Conservation (phyloP, 2,329 filamentous ascomycete genomes). For the Triangularia setosa region DNA sequence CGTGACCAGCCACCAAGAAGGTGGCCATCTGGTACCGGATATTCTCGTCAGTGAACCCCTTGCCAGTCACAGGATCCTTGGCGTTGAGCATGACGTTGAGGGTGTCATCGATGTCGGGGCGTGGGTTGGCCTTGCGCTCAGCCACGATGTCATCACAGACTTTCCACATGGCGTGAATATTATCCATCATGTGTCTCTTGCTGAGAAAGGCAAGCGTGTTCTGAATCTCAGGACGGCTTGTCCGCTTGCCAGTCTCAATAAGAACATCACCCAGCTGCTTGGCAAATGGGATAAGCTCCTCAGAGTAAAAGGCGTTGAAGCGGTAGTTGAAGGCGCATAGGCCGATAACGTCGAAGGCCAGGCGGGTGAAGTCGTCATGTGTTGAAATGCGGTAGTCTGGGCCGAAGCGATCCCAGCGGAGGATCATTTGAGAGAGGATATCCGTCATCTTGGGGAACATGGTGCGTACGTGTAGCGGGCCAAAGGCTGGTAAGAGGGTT, state of each 20-base stretch:
- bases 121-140: constrained; percentile 17
- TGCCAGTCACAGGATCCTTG: constrained; percentile 21
- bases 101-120: constrained; percentile 18
- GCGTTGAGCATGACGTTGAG: constrained; percentile 19
- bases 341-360: constrained; percentile 23
- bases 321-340: constrained; percentile 21
- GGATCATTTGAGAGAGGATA: constrained; percentile 21
- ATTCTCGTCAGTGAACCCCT: constrained; percentile 20
- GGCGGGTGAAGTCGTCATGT: constrained; percentile 20
- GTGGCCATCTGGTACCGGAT: constrained; percentile 21
- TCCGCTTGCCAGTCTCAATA: constrained; percentile 17
- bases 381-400: constrained; percentile 17
- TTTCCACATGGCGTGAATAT: constrained; percentile 18
- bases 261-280: constrained; percentile 17
- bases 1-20: constrained; percentile 22
- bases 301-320: constrained; percentile 23
- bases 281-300: constrained; percentile 17
- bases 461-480: constrained; percentile 16
- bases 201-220: constrained; percentile 16
- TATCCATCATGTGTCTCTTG: constrained; percentile 15
- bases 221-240: constrained; percentile 13
- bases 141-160: constrained; percentile 18
- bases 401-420: constrained; percentile 22
- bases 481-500: constrained; percentile 19
- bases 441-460: constrained; percentile 22